These are phyloP conservation scores for Osmanthus fragrans DNA, from an alignment of 257 asterid species.

Conservation along the genomic window DNA sequence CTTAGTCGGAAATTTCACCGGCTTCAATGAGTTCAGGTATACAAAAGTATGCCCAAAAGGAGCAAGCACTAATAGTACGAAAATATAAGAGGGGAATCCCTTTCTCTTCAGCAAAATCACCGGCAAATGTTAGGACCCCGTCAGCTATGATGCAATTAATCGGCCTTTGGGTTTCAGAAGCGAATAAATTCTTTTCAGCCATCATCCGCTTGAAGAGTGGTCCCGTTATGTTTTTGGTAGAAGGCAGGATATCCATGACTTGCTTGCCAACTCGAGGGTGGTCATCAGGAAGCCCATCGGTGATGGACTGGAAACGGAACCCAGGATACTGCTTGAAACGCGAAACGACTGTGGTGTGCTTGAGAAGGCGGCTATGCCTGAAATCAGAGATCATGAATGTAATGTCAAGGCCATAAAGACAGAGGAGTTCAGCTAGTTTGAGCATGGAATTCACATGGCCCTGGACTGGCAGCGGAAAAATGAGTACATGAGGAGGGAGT, in stretches of 20 bases:
- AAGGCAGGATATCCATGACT: neutral
- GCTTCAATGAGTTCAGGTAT: slow-evolving; percentile 18
- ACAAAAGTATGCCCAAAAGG: slow-evolving; percentile 32
- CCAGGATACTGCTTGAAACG: slow-evolving; percentile 20
- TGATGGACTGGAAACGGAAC: slow-evolving; percentile 16
- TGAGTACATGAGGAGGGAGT: slow-evolving; percentile 23
- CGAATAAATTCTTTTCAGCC: neutral
- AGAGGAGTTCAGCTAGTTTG: slow-evolving; percentile 35
- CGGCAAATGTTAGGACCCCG: slow-evolving; percentile 8
- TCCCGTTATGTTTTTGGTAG: neutral
- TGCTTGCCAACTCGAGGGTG: slow-evolving; percentile 20
- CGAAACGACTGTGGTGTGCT: slow-evolving; percentile 17
- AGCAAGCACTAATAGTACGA: slow-evolving; percentile 27
- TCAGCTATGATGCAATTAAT: slow-evolving; percentile 25
- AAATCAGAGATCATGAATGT: slow-evolving; percentile 24
- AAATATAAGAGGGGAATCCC: slow-evolving; percentile 25
- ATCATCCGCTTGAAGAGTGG: slow-evolving; percentile 29
- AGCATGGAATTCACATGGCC: slow-evolving; percentile 32
- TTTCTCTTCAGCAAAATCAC: slow-evolving; percentile 18
- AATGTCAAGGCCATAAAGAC: slow-evolving; percentile 23
- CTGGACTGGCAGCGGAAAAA: slow-evolving; percentile 31
- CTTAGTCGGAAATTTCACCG: slow-evolving; percentile 19
- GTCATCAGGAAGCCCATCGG: slow-evolving; percentile 34
- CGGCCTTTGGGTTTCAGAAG: neutral
- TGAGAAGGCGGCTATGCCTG: slow-evolving; percentile 26